phyloP scores from a whole-genome alignment of 306 rosid species.

The Rosa persica region DNA sequence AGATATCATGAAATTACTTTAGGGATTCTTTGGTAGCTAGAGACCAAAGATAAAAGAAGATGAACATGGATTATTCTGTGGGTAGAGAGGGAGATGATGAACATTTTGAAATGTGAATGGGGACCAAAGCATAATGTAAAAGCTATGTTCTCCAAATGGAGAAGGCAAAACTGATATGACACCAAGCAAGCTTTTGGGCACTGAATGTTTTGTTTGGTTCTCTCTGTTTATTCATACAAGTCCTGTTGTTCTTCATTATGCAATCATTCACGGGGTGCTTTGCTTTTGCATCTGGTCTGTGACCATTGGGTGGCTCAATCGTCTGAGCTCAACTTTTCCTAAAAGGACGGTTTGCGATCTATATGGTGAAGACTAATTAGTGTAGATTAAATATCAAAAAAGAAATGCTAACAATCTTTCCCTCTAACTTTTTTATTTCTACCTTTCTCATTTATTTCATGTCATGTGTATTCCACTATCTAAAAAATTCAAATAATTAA shows the following conservation, averaged over 20 bases:
- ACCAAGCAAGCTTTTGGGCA: background rate
- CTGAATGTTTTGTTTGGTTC: slow-evolving; percentile 1
- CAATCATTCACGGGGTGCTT: slow-evolving; percentile 9
- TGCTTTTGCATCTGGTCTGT: background rate
- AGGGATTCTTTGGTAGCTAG: background rate
- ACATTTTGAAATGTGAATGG: background rate
- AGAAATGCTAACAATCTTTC: no score
- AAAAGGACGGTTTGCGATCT: background rate
- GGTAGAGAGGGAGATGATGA: background rate
- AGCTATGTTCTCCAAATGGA: background rate
- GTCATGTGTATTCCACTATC: no score
- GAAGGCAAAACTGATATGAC: background rate
- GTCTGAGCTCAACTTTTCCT: background rate
- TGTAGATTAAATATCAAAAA: background rate
- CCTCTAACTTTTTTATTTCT: no score
- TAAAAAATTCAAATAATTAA: no score
- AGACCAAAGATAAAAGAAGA: background rate
- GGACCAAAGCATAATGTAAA: background rate
- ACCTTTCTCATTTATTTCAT: no score
- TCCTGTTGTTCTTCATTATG: background rate
- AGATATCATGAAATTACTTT: background rate
- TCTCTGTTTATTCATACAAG: background rate
- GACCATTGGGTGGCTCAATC: background rate
- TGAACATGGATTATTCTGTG: background rate
- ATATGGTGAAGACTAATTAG: background rate